Evolutionary conservation across 129 eudicot genomes (phyloP).

Genomic region (Heracleum sosnowskyi): DNA sequence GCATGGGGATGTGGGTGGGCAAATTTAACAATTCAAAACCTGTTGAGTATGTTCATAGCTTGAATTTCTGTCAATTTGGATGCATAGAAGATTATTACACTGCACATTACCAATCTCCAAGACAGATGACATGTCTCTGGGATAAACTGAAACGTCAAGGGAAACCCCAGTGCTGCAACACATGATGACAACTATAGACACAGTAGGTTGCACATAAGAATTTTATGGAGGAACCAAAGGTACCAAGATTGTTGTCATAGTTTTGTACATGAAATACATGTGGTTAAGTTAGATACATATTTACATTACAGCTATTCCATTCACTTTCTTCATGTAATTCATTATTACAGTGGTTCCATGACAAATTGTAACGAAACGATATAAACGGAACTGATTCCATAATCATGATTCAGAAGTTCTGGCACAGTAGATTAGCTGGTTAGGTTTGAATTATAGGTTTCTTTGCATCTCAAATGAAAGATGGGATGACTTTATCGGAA

Average conservation of each 20-base stretch:
- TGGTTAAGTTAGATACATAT: neutral
- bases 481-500: no score
- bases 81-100: constrained; percentile 52
- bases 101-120: constrained; percentile 65
- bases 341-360: neutral
- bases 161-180: constrained; percentile 50
- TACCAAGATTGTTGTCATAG: constrained; percentile 1
- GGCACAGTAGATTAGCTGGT: neutral
- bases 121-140: constrained; percentile 61
- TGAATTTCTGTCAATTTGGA: constrained; percentile 58
- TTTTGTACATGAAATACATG: neutral
- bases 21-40: constrained; percentile 35
- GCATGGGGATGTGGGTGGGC: constrained; percentile 84
- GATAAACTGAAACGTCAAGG: constrained; percentile 36
- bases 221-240: neutral
- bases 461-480: no score
- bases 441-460: neutral
- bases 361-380: neutral
- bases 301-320: neutral
- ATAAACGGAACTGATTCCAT: neutral
- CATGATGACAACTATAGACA: constrained; percentile 28
- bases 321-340: neutral
- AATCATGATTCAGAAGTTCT: neutral
- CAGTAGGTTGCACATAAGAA: neutral
- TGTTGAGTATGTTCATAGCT: constrained; percentile 51